These are phyloP conservation scores for Musa schizocarpa DNA, from an alignment of 176 grass and related monocot genomes.

Conservation along the genomic window DNA sequence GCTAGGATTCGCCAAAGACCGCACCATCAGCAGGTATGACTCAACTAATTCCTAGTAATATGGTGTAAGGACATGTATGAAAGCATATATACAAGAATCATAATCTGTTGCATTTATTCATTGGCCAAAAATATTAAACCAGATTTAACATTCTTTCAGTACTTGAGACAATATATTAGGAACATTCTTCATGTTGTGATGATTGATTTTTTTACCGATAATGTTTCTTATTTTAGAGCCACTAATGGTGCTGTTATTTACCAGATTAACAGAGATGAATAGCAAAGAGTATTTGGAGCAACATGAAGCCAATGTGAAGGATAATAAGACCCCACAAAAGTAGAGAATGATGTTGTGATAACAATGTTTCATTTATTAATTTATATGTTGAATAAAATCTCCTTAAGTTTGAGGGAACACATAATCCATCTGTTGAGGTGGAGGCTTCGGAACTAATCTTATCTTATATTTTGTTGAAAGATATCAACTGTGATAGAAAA, in stretches of 20 bases:
- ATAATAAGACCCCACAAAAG: not conserved
- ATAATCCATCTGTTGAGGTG: too few relatives aligned
- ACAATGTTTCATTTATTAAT: too few relatives aligned
- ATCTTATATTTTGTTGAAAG: too few relatives aligned
- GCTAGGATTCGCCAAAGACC: constrained; percentile 86
- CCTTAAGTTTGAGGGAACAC: too few relatives aligned
- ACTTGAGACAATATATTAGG: not conserved
- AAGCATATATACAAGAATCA: too few relatives aligned
- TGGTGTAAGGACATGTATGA: not conserved
- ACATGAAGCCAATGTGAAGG: constrained; percentile 34
- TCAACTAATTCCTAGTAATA: not conserved
- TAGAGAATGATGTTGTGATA: not conserved
- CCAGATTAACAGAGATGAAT: constrained; percentile 77
- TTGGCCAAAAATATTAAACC: too few relatives aligned
- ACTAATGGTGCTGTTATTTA: not conserved
- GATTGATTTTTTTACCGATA: not conserved
- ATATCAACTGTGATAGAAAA: too few relatives aligned
- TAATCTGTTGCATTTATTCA: not conserved
- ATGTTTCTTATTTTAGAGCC: too few relatives aligned
- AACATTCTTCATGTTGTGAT: not conserved
- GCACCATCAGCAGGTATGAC: constrained; percentile 73
- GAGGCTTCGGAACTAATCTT: too few relatives aligned
- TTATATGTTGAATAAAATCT: too few relatives aligned
- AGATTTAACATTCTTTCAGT: too few relatives aligned
- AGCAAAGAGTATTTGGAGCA: constrained; percentile 79